Evolutionary conservation across 2,329 filamentous ascomycete genomes (phyloP).

Genomic region (Penicillium sp.): DNA sequence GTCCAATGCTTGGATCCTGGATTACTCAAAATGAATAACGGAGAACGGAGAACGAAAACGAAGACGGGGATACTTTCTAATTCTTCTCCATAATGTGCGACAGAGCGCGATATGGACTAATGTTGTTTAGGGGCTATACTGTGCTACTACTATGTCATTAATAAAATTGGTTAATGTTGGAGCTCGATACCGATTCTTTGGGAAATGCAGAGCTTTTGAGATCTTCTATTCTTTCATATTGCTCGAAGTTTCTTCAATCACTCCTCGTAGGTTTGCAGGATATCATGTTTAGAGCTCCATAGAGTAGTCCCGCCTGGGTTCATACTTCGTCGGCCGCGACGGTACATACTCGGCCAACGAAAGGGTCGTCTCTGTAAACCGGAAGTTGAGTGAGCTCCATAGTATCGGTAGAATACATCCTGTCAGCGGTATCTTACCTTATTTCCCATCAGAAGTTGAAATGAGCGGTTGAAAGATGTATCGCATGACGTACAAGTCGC

Average conservation of each 20-base stretch:
- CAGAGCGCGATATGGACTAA: background rate
- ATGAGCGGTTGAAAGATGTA: background rate
- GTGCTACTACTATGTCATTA: slow-evolving; percentile 14
- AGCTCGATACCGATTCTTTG: slow-evolving; percentile 10
- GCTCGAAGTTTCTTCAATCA: background rate
- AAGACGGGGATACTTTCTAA: background rate
- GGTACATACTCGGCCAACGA: background rate
- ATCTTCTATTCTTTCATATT: background rate
- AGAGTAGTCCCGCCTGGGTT: too few relatives aligned
- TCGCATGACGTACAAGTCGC: background rate
- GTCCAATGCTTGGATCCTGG: background rate
- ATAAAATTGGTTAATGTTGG: slow-evolving; percentile 10
- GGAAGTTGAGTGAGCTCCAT: too few relatives aligned
- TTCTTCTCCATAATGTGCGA: slow-evolving; percentile 5
- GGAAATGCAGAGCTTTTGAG: background rate
- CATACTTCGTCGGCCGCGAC: too few relatives aligned
- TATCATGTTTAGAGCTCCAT: background rate
- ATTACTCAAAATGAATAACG: slow-evolving; percentile 3
- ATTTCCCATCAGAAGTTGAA: background rate
- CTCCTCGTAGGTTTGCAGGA: background rate
- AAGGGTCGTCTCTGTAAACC: background rate
- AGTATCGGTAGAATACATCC: too few relatives aligned
- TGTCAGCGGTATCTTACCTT: too few relatives aligned
- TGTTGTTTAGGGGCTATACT: background rate
- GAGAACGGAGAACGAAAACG: background rate